A percentile compares a stretch with the other conserved stretches of the same genome.
phyloP scores from a whole-genome alignment of 148 eudicot species.

The Pharnaceum exiguum region DNA sequence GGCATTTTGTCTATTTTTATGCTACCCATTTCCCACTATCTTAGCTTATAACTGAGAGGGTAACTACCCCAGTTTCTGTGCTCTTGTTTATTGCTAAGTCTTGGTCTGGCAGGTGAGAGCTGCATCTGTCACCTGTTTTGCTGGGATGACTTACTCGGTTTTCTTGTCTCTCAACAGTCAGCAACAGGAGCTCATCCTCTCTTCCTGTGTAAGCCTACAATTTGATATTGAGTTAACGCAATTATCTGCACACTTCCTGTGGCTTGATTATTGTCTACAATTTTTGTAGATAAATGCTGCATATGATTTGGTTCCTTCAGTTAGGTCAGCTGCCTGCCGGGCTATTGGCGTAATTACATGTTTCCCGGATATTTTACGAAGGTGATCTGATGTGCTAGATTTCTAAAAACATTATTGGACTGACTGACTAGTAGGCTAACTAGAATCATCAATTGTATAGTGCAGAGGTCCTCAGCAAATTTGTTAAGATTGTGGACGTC shows the following conservation, averaged over 20 bases:
- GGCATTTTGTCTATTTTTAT: no score
- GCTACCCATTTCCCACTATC: no score
- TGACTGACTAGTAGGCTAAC: background rate
- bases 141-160: conserved; percentile 81
- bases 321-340: conserved; percentile 94
- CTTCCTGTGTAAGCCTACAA: conserved; percentile 58
- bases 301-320: conserved; percentile 71
- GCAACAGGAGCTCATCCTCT: conserved; percentile 56
- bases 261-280: background rate
- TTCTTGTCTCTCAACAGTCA: conserved; percentile 61
- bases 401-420: background rate
- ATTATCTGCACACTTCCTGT: background rate
- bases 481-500: conserved; percentile 54
- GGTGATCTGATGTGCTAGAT: conserved; percentile 30
- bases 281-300: conserved; percentile 63
- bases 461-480: conserved; percentile 63
- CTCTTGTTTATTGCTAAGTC: background rate
- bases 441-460: conserved; percentile 35
- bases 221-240: background rate
- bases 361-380: conserved; percentile 65
- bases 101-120: conserved; percentile 68
- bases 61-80: background rate
- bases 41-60: no score
- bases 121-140: conserved; percentile 90
- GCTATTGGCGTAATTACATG: conserved; percentile 91